phyloP scores from a whole-genome alignment of 129 eudicot genomes.

The Centrapalus pauciflorus region DNA sequence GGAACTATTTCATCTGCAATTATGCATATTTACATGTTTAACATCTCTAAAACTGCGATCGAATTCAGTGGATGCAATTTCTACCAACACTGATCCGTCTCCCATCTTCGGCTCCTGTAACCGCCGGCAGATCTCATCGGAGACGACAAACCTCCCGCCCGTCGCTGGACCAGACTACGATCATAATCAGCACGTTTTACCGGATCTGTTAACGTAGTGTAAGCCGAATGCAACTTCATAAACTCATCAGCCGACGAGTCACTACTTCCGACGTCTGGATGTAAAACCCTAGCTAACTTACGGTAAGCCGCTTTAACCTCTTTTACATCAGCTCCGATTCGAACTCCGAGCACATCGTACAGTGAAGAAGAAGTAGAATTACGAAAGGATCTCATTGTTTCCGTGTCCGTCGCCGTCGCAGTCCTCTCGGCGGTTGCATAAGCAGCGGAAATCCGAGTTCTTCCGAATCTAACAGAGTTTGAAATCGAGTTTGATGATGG shows the following conservation, averaged over 20 bases:
- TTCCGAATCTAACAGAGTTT: conserved; percentile 4
- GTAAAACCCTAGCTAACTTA: conserved; percentile 53
- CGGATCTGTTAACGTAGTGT: conserved; percentile 61
- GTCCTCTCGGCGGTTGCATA: conserved; percentile 35
- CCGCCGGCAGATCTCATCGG: conserved; percentile 11
- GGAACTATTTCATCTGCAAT: not conserved
- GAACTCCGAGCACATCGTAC: conserved; percentile 61
- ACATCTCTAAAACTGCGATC: conserved; percentile 8
- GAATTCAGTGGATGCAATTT: not conserved
- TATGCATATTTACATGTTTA: not conserved
- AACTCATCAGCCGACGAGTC: conserved; percentile 50
- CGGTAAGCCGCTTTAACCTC: conserved; percentile 78
- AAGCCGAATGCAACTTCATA: conserved; percentile 59
- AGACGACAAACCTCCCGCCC: conserved; percentile 14
- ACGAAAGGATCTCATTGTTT: not conserved
- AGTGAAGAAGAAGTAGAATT: conserved; percentile 23
- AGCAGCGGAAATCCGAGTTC: conserved; percentile 26
- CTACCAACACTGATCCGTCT: conserved; percentile 90
- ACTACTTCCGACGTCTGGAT: conserved; percentile 51
- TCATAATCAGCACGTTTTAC: conserved; percentile 69
- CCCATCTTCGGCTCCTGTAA: conserved; percentile 40
- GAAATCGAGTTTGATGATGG: conserved; percentile 1
- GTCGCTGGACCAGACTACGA: conserved; percentile 32
- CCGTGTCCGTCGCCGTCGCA: not conserved
- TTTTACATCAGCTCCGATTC: conserved; percentile 41